A percentile compares a stretch with the other conserved stretches of the same genome.
These are phyloP conservation scores for Cerioporus squamosus DNA, from an alignment of 1,284 basidiomycete species.

Conservation along the genomic window DNA sequence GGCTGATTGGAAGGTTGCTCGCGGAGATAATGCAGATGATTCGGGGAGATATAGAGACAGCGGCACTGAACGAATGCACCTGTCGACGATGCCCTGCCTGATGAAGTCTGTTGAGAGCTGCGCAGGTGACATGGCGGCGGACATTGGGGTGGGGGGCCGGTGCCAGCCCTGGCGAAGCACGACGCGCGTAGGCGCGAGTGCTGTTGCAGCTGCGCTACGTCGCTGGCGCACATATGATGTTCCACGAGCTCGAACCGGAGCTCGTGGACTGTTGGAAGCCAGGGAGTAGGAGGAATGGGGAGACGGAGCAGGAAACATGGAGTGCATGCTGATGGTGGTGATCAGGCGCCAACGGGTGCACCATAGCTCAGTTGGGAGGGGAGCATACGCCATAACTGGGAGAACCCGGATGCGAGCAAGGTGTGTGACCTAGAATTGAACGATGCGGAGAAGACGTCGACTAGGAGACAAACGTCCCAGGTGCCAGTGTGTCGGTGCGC, in stretches of 20 bases:
- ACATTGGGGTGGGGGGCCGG: no score
- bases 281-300: slow-evolving; percentile 19
- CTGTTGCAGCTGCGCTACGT: no score
- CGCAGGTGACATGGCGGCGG: no score
- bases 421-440: slow-evolving; percentile 20
- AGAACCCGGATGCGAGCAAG: slow-evolving; percentile 18
- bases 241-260: slow-evolving; percentile 23
- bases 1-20: no score
- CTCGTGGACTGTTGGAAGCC: slow-evolving; percentile 21
- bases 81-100: no score
- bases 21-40: no score
- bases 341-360: slow-evolving; percentile 34
- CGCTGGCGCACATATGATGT: slow-evolving; percentile 4
- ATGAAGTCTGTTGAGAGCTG: no score
- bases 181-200: no score
- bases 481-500: slow-evolving; percentile 74
- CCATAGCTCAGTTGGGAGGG: slow-evolving; percentile 16
- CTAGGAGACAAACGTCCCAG: slow-evolving; percentile 30
- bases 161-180: no score
- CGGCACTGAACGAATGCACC: no score
- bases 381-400: slow-evolving; percentile 12
- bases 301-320: slow-evolving; percentile 12
- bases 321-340: slow-evolving; percentile 28
- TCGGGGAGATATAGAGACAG: no score
- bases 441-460: slow-evolving; percentile 23